Base-by-base conservation (phyloP, 2,329 filamentous ascomycete genomes). In the Teratosphaeria gauchensis region DNA sequence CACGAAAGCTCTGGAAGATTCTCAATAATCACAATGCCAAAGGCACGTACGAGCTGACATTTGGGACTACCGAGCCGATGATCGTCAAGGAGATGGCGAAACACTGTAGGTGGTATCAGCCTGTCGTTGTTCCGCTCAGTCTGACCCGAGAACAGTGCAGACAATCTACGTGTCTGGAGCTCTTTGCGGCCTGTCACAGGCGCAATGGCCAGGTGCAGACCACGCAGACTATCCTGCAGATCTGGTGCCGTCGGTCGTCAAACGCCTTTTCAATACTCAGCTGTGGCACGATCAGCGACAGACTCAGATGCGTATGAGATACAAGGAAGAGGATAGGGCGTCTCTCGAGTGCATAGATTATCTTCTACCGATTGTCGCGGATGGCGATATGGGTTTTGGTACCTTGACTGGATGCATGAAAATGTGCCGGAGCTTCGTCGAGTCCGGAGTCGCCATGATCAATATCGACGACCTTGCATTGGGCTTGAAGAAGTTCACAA, bases 391-490 rank as follows among this genome's bases (percentile, higher is more conserved):
- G 35, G 7, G 35, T 2, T 19, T n/a, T 21, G 42, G 16, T 21
- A 48, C 42, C 19, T 19, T 2, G 19, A 21, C 6, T 48, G n/a
- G 5, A 48, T 19, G 42, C 16, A n/a, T 48, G 3, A 48, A 19
- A 11, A 21, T 11, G 6, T 48, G 9, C 16, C 54, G 57, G 16
- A 58, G 54, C 5, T 59, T 59, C 28, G 57, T 61, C 38, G 54
- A 61, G 33, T 51, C 59, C 16, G 57, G 54, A 24, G 59, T 61
- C 2, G 57, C 59, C 21, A 61, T 59, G 57, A 61, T 61, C 35
- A 54, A 61, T 32, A 61, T 57, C 42, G 57, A 61, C n/a, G 57
- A 59, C 55, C 46, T 61, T 19, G 59, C 57, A 16, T 42, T 16
- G 35, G 59, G 59, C 3, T 38, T 59, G 35, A 59, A 57, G 55